Percentiles rank a stretch among this genome's conserved stretches.
phyloP scores from a whole-genome alignment of 2,329 filamentous ascomycete genomes.

The Thielaviopsis populi region DNA sequence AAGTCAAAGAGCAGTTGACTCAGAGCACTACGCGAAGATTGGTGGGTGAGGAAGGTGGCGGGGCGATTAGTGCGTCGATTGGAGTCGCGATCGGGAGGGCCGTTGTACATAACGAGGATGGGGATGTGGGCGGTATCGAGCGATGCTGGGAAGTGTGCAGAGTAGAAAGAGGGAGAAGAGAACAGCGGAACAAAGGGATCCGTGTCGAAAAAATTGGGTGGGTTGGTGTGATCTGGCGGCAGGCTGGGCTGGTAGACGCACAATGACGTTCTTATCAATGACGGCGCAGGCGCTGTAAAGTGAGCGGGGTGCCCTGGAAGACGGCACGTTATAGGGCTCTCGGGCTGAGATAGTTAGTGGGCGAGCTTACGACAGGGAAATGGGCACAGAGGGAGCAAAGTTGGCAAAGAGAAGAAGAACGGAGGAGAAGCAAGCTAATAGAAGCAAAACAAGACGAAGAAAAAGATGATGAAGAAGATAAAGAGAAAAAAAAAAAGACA shows the following conservation, averaged over 20 bases:
- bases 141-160: neutral
- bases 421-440: no score
- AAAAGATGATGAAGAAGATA: no score
- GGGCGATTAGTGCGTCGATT: neutral
- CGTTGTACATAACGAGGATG: conserved; percentile 5
- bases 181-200: neutral
- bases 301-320: neutral
- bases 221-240: no score
- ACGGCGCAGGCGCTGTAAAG: neutral
- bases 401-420: no score
- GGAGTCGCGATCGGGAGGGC: neutral
- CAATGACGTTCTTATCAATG: no score
- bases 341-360: neutral
- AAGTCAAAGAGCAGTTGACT: neutral
- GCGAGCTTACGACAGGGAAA: no score
- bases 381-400: no score
- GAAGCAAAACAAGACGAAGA: no score
- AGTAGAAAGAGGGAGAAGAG: neutral
- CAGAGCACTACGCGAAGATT: neutral
- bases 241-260: no score
- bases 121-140: neutral
- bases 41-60: neutral
- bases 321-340: no score
- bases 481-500: neutral
- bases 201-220: no score